Percentiles rank a stretch among this genome's conserved stretches.
Conservation (phyloP, 768 basidiomycete genomes). For the Panaeolus papilionaceus region DNA sequence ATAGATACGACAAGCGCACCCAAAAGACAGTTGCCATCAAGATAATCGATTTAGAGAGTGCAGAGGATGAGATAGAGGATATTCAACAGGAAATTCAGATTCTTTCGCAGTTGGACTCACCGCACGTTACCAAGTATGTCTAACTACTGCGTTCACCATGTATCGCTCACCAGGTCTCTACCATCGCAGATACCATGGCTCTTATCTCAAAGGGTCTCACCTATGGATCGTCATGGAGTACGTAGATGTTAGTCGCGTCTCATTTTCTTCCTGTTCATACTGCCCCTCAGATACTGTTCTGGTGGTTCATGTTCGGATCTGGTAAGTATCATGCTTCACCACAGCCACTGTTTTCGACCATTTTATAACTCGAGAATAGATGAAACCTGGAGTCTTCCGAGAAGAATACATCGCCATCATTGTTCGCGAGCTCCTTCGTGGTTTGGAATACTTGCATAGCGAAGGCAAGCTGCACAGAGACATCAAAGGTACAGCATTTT, state of each 20-base stretch:
- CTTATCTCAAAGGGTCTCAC: slow-evolving; percentile 92
- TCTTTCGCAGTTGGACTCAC: slow-evolving; percentile 93
- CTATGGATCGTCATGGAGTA: slow-evolving; percentile 99
- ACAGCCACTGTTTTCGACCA: slow-evolving; percentile 7
- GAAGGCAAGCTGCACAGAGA: slow-evolving; percentile 99
- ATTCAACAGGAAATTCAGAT: slow-evolving; percentile 99
- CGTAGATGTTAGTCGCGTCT: slow-evolving; percentile 31
- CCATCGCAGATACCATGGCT: slow-evolving; percentile 84
- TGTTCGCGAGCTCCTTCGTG: slow-evolving; percentile 87
- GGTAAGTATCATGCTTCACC: slow-evolving; percentile 49
- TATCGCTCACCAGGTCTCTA: slow-evolving; percentile 21
- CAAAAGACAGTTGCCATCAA: slow-evolving; percentile 99
- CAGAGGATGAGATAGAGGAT: slow-evolving; percentile 99
- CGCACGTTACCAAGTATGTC: slow-evolving; percentile 92
- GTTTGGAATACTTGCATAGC: slow-evolving; percentile 93
- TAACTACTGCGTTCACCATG: slow-evolving; percentile 17
- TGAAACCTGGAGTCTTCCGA: slow-evolving; percentile 97
- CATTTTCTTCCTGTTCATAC: slow-evolving; percentile 18
- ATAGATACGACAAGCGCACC: slow-evolving; percentile 92
- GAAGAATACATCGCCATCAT: slow-evolving; percentile 99
- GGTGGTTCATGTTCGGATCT: slow-evolving; percentile 98
- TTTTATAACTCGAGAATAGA: slow-evolving; percentile 52
- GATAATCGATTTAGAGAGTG: slow-evolving; percentile 98
- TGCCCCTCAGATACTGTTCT: slow-evolving; percentile 80
- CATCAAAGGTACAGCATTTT: slow-evolving; percentile 80